Percentiles rank a stretch among this genome's conserved stretches.
Conservation (phyloP, 1,139 yeast species). For the Hemisphaericaspora xylanilytica region DNA sequence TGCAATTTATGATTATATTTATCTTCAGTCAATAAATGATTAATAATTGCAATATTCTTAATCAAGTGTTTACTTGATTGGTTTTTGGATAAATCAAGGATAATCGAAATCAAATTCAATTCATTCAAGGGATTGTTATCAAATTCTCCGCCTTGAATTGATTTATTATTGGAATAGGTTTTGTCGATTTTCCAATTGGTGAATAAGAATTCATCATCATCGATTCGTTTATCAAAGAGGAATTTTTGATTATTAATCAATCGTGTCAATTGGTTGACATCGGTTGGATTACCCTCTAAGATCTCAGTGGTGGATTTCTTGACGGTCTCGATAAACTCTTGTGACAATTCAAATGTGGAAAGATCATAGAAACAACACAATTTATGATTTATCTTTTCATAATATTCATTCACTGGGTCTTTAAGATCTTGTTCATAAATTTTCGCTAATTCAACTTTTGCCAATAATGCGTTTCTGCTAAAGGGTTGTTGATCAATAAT, state of each 20-base stretch:
- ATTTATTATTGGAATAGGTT: slow-evolving; percentile 8
- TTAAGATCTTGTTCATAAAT: slow-evolving; percentile 18
- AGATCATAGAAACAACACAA: slow-evolving; percentile 63
- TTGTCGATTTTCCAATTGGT: slow-evolving; percentile 37
- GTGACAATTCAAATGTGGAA: slow-evolving; percentile 28
- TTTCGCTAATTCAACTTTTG: slow-evolving; percentile 47
- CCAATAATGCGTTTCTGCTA: slow-evolving; percentile 58
- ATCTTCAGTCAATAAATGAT: slow-evolving; percentile 48
- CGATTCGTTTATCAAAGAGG: slow-evolving; percentile 15
- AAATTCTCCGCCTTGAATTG: slow-evolving; percentile 14
- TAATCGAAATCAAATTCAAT: slow-evolving; percentile 51
- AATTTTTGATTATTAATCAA: slow-evolving; percentile 54
- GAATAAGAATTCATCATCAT: slow-evolving; percentile 16
- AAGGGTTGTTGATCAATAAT: slow-evolving; percentile 23
- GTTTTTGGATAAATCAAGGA: slow-evolving; percentile 18
- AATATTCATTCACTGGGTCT: slow-evolving; percentile 39
- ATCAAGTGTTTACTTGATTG: slow-evolving; percentile 13
- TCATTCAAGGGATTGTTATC: slow-evolving; percentile 53
- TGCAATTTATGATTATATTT: slow-evolving; percentile 64
- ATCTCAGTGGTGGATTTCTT: slow-evolving; percentile 10
- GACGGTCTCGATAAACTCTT: slow-evolving; percentile 13
- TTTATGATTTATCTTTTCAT: slow-evolving; percentile 45
- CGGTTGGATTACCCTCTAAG: slow-evolving; percentile 11
- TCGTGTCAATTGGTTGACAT: slow-evolving; percentile 32
- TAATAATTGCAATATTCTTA: slow-evolving; percentile 45